Conservation (phyloP, 2,329 filamentous ascomycete species). For the Massarina eburnea region DNA sequence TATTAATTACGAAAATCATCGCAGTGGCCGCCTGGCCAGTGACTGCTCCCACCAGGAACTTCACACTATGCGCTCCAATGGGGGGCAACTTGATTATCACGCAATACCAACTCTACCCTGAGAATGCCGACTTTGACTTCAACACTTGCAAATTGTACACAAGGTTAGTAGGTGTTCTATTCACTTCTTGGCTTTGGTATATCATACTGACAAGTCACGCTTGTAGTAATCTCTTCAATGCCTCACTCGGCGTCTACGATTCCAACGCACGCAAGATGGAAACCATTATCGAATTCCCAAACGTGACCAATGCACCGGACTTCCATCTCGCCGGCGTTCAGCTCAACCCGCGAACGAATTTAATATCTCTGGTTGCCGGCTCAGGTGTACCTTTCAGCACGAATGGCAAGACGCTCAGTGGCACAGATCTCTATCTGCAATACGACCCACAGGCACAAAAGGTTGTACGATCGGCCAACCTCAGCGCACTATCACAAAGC, state of each 20-base stretch:
- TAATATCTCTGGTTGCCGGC: slow-evolving; percentile 11
- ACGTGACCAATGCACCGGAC: slow-evolving; percentile 10
- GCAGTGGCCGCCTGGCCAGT: not conserved
- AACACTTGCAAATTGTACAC: slow-evolving; percentile 12
- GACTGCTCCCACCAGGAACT: not conserved
- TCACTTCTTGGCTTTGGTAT: too few species aligned
- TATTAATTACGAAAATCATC: too few species aligned
- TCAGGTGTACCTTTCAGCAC: slow-evolving; percentile 11
- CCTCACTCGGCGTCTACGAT: slow-evolving; percentile 12
- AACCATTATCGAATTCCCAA: slow-evolving; percentile 7
- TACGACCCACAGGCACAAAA: slow-evolving; percentile 5
- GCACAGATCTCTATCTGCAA: slow-evolving; percentile 12
- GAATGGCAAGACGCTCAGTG: slow-evolving; percentile 11
- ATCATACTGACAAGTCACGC: not conserved
- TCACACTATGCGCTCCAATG: slow-evolving; percentile 1
- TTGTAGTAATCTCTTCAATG: slow-evolving; percentile 10
- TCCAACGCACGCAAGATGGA: slow-evolving; percentile 5
- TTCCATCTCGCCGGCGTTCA: slow-evolving; percentile 14
- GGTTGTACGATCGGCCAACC: slow-evolving; percentile 7
- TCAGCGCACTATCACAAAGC: slow-evolving; percentile 9
- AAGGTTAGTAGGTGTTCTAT: slow-evolving; percentile 2
- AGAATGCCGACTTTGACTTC: slow-evolving; percentile 14
- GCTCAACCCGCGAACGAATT: slow-evolving; percentile 5
- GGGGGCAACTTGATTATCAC: slow-evolving; percentile 9
- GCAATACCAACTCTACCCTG: slow-evolving; percentile 12